These are phyloP conservation scores for Lachnum nothofagi DNA, from an alignment of 2,329 filamentous ascomycete species.

Conservation along the genomic window DNA sequence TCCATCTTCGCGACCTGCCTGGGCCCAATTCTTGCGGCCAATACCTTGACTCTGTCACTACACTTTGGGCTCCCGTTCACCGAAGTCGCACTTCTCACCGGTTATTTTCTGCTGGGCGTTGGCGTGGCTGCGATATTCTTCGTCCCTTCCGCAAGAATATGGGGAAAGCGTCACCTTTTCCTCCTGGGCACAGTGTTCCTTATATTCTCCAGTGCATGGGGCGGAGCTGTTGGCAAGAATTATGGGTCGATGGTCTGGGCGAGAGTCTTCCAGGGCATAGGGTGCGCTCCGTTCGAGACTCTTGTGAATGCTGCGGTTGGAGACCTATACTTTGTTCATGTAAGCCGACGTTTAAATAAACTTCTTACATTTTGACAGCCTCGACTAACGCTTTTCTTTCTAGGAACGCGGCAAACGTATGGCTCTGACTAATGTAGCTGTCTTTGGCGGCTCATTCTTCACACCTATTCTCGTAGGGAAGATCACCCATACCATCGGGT, in stretches of 20 bases:
- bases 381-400: not conserved
- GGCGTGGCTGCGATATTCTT: slow-evolving; percentile 78
- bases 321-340: slow-evolving; percentile 85
- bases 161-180: slow-evolving; percentile 89
- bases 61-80: slow-evolving; percentile 64
- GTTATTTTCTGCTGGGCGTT: slow-evolving; percentile 80
- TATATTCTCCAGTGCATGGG: slow-evolving; percentile 72
- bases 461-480: slow-evolving; percentile 89
- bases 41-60: slow-evolving; percentile 71
- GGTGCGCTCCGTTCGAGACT: slow-evolving; percentile 82
- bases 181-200: slow-evolving; percentile 70
- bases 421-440: slow-evolving; percentile 69
- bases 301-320: slow-evolving; percentile 84
- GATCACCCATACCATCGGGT: slow-evolving; percentile 71
- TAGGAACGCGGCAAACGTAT: slow-evolving; percentile 76
- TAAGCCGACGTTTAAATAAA: slow-evolving; percentile 37
- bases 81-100: slow-evolving; percentile 75
- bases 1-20: slow-evolving; percentile 80
- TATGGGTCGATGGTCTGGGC: slow-evolving; percentile 73
- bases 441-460: slow-evolving; percentile 67
- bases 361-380: not conserved
- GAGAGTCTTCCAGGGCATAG: slow-evolving; percentile 79
- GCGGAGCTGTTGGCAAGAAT: slow-evolving; percentile 52
- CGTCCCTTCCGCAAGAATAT: slow-evolving; percentile 81
- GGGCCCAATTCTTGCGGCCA: slow-evolving; percentile 81